phyloP scores from a whole-genome alignment of 2,329 filamentous ascomycete genomes.

The Bipolaris sorokiniana region DNA sequence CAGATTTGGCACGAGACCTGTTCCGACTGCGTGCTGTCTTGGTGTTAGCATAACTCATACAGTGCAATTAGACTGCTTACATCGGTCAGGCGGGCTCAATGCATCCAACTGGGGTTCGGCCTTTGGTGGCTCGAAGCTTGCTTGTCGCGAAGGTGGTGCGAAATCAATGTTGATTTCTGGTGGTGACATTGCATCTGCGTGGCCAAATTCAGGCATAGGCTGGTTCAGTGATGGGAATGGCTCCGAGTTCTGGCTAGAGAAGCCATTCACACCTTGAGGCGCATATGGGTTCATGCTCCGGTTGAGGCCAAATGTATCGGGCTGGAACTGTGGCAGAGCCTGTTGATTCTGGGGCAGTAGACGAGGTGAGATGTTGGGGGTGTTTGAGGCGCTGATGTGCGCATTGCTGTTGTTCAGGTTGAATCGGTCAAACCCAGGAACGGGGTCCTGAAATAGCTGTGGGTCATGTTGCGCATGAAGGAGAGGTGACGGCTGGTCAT shows the following conservation, averaged over 20 bases:
- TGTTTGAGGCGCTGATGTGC: constrained; percentile 68
- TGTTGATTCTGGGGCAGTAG: constrained; percentile 73
- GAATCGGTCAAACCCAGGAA: constrained; percentile 78
- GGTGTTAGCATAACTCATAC: constrained; percentile 26
- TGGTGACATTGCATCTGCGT: constrained; percentile 79
- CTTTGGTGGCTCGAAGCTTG: constrained; percentile 70
- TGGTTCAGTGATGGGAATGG: constrained; percentile 58
- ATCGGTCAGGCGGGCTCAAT: constrained; percentile 76
- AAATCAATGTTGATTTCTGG: constrained; percentile 95
- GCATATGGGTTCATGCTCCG: constrained; percentile 56
- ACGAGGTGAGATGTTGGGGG: constrained; percentile 72
- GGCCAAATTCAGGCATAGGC: constrained; percentile 66
- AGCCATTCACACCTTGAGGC: constrained; percentile 58
- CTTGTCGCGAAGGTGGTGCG: constrained; percentile 74
- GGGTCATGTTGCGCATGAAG: constrained; percentile 74
- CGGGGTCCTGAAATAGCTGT: constrained; percentile 72
- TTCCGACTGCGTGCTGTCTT: constrained; percentile 59
- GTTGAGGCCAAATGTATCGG: constrained; percentile 56
- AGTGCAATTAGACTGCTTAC: constrained; percentile 52
- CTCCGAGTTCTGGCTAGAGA: constrained; percentile 56
- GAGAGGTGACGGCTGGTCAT: constrained; percentile 79
- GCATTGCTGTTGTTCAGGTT: constrained; percentile 62
- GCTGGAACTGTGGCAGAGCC: constrained; percentile 56
- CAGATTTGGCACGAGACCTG: constrained; percentile 65
- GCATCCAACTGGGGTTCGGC: constrained; percentile 71